These are phyloP conservation scores for Flagelloscypha sp. DNA, from an alignment of 768 basidiomycete species.

Conservation along the genomic window DNA sequence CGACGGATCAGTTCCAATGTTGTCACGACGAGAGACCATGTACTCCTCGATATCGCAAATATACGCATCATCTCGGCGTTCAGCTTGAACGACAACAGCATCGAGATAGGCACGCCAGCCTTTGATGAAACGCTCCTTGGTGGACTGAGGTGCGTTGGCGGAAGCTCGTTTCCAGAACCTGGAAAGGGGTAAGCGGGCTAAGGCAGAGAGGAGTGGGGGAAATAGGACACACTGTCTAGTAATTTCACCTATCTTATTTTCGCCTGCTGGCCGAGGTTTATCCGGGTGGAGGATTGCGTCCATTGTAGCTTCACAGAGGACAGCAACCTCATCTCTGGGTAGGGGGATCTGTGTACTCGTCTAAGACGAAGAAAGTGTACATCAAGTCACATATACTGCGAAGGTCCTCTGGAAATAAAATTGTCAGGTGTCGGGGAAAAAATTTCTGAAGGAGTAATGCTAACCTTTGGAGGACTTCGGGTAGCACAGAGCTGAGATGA, in stretches of 20 bases:
- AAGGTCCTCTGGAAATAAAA: slow-evolving; percentile 14
- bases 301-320: slow-evolving; percentile 4
- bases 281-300: slow-evolving; percentile 7
- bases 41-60: neutral
- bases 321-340: slow-evolving; percentile 1
- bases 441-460: neutral
- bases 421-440: no score
- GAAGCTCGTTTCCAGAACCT: slow-evolving; percentile 8
- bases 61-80: slow-evolving; percentile 1
- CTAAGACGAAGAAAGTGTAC: slow-evolving; percentile 22
- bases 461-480: slow-evolving; percentile 8
- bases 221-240: slow-evolving; percentile 1
- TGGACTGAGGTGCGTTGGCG: neutral
- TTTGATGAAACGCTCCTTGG: slow-evolving; percentile 5
- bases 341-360: slow-evolving; percentile 21
- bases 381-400: slow-evolving; percentile 23
- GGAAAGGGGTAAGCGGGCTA: neutral
- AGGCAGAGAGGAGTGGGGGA: neutral
- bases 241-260: slow-evolving; percentile 6
- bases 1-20: slow-evolving; percentile 8
- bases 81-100: slow-evolving; percentile 6
- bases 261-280: slow-evolving; percentile 4
- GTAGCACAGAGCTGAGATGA: slow-evolving; percentile 10
- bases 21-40: slow-evolving; percentile 11
- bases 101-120: slow-evolving; percentile 3